Percentiles rank a stretch among this genome's conserved stretches.
Evolutionary conservation across 2,329 filamentous ascomycete species (phyloP).

Genomic region (Aspergillus amoenus): DNA sequence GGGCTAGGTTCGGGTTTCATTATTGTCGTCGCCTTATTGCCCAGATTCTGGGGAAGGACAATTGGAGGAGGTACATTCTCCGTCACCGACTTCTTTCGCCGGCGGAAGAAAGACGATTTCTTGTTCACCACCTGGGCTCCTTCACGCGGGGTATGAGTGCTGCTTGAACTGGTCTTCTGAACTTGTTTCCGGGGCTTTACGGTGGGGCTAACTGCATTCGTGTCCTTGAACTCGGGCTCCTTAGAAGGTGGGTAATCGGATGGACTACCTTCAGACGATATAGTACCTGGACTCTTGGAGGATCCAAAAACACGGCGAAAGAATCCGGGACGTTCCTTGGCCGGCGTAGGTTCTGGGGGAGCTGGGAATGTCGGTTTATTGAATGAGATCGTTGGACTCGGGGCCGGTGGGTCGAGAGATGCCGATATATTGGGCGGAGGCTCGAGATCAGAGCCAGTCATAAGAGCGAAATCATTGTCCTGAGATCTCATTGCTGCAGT

Average conservation of each 20-base stretch:
- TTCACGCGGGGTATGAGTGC: conserved; percentile 30
- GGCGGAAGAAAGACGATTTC: conserved; percentile 87
- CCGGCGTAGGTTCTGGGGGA: conserved; percentile 44
- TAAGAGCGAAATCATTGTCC: conserved; percentile 30
- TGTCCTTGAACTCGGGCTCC: conserved; percentile 28
- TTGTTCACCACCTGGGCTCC: conserved; percentile 72
- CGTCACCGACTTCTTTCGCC: conserved; percentile 84
- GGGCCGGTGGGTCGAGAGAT: conserved; percentile 50
- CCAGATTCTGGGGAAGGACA: conserved; percentile 45
- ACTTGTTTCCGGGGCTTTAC: conserved; percentile 28
- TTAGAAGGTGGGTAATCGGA: conserved; percentile 22
- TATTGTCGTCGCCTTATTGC: conserved; percentile 34
- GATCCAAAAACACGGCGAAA: conserved; percentile 90
- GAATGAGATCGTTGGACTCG: conserved; percentile 54
- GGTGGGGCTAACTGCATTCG: conserved; percentile 17
- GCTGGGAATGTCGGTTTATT: conserved; percentile 45
- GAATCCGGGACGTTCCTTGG: conserved; percentile 78
- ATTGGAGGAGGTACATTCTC: conserved; percentile 65
- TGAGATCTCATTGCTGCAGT: conserved; percentile 34
- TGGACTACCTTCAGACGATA: conserved; percentile 21
- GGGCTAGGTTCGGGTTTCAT: conserved; percentile 55
- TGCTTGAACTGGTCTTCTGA: conserved; percentile 24
- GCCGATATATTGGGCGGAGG: conserved; percentile 44
- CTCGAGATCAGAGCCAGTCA: conserved; percentile 29
- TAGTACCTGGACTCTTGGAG: conserved; percentile 54